phyloP scores from a whole-genome alignment of 2,329 filamentous ascomycete genomes.

The Aspergillus phoenicis region DNA sequence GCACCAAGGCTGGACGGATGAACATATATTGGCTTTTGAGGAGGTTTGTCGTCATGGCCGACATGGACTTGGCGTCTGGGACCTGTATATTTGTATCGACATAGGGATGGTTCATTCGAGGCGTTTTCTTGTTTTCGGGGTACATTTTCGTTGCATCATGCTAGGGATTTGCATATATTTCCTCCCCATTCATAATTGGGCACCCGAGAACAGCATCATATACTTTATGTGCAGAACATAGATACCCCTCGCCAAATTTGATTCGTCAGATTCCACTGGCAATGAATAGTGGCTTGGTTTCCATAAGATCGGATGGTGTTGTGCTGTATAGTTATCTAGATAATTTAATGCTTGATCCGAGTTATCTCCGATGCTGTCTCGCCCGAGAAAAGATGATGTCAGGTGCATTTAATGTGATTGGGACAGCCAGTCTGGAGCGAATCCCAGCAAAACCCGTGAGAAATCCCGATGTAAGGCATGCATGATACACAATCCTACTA shows the following conservation, averaged over 20 bases:
- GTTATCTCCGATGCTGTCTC: not conserved
- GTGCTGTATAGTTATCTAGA: no score
- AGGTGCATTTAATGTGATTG: not conserved
- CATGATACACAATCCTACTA: not conserved
- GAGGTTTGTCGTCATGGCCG: not conserved
- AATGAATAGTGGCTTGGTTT: not conserved
- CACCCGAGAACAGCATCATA: constrained; percentile 3
- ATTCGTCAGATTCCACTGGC: not conserved
- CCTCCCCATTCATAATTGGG: not conserved
- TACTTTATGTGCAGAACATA: constrained; percentile 5
- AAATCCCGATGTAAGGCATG: not conserved
- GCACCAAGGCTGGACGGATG: constrained; percentile 1
- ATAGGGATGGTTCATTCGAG: constrained; percentile 22
- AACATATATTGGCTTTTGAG: constrained; percentile 4
- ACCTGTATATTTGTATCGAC: constrained; percentile 32
- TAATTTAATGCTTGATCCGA: not conserved
- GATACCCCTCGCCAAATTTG: not conserved
- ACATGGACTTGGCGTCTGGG: constrained; percentile 19
- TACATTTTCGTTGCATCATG: constrained; percentile 19
- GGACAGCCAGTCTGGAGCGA: not conserved
- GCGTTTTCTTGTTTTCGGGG: constrained; percentile 24
- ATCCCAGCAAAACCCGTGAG: not conserved
- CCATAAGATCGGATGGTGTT: not conserved
- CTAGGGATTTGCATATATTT: constrained; percentile 9
- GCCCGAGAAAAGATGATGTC: not conserved